A percentile compares a stretch with the other conserved stretches of the same genome.
Conservation (phyloP, 352 stramenopile species). For the Phytophthora vignae region DNA sequence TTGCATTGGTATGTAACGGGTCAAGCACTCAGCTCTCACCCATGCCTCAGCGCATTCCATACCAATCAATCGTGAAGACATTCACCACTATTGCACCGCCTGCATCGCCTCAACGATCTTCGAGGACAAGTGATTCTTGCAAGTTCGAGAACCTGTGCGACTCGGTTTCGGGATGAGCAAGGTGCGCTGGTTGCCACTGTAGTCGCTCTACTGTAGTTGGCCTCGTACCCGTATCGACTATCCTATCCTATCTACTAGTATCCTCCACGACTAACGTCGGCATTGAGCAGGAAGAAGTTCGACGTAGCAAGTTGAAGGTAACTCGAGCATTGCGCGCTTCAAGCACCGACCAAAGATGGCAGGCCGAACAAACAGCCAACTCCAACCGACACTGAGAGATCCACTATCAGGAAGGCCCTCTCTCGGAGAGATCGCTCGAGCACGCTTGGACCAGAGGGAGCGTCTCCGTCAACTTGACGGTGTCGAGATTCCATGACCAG, state of each 20-base stretch:
- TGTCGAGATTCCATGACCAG: conserved; percentile 7
- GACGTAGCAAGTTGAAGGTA: not conserved
- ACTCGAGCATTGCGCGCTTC: conserved; percentile 1
- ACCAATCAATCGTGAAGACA: too few species aligned
- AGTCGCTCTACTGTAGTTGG: conserved; percentile 5
- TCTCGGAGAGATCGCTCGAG: not conserved
- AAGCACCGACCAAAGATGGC: conserved; percentile 16
- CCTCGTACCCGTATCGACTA: not conserved
- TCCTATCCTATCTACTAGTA: too few species aligned
- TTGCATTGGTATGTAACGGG: too few species aligned
- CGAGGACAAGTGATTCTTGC: too few species aligned
- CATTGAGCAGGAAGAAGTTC: not conserved
- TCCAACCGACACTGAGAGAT: too few species aligned
- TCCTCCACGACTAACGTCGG: not conserved
- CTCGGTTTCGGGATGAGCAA: conserved; percentile 17
- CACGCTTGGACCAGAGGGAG: conserved; percentile 3
- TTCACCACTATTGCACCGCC: too few species aligned
- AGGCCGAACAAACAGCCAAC: not conserved
- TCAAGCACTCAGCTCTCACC: too few species aligned
- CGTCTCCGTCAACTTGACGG: not conserved
- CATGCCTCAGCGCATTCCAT: too few species aligned
- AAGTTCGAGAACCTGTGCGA: too few species aligned
- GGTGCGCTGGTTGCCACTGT: conserved; percentile 11
- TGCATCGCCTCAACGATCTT: too few species aligned
- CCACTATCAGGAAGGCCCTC: not conserved